Evolutionary conservation across 192 early-diverging fungal genomes (phyloP).

Genomic region (Linnemannia schmuckeri): DNA sequence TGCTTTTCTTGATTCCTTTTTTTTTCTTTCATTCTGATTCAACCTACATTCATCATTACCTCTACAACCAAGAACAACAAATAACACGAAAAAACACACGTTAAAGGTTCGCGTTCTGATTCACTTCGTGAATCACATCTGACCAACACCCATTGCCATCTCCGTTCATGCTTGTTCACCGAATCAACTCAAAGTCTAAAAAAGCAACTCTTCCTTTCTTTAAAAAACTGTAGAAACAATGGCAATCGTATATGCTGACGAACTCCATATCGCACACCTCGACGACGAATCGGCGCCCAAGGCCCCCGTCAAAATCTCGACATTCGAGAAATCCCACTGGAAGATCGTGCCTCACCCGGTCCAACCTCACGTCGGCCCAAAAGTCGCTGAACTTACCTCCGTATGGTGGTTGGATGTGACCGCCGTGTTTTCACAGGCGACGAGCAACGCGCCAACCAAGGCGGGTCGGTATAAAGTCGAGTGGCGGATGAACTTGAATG

Average conservation of each 20-base stretch:
- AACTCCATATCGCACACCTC: conserved; percentile 25
- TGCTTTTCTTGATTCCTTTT: no score
- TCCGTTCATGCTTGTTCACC: no score
- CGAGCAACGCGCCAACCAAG: background rate
- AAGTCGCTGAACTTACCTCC: conserved; percentile 5
- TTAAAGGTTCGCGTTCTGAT: no score
- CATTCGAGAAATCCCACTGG: conserved; percentile 10
- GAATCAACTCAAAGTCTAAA: no score
- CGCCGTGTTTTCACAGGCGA: background rate
- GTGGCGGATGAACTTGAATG: conserved; percentile 19
- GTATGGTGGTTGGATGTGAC: conserved; percentile 31
- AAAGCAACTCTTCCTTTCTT: background rate
- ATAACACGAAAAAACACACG: no score
- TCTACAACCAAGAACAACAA: no score
- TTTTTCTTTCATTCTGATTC: no score
- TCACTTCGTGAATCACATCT: no score
- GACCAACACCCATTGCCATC: no score
- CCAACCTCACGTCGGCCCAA: background rate
- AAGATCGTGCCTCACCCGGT: conserved; percentile 7
- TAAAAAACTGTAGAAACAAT: background rate
- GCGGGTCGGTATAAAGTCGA: conserved; percentile 14
- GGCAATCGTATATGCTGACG: conserved; percentile 3
- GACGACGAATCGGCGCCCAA: background rate
- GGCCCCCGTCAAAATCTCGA: background rate
- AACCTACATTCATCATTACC: no score